These are phyloP conservation scores for Trichoderma asperelloides DNA, from an alignment of 495 filamentous ascomycete genomes.

Conservation along the genomic window DNA sequence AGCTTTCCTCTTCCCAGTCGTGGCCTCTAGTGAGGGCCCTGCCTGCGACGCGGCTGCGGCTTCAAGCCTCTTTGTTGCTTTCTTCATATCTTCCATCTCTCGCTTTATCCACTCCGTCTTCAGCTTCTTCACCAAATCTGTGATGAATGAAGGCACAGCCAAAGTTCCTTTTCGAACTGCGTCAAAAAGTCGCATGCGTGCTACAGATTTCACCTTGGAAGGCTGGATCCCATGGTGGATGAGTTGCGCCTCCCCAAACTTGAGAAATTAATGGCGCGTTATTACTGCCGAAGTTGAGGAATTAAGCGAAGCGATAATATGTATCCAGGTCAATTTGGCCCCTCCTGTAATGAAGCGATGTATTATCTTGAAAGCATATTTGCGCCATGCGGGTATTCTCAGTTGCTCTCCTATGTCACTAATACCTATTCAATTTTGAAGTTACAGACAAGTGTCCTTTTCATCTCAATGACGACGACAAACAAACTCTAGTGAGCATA, in stretches of 20 bases:
- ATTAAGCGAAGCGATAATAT: too few species aligned
- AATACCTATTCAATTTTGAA: too few species aligned
- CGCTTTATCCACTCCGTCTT: constrained; percentile 43
- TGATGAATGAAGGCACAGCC: constrained; percentile 32
- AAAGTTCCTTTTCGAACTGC: constrained; percentile 37
- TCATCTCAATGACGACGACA: too few species aligned
- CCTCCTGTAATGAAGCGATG: too few species aligned
- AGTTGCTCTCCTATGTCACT: background rate
- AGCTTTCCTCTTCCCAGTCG: constrained; percentile 25
- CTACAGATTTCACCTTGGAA: constrained; percentile 45
- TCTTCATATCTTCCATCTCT: constrained; percentile 36
- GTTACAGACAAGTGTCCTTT: too few species aligned
- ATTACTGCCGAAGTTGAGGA: too few species aligned
- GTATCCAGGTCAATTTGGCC: too few species aligned
- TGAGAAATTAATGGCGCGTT: too few species aligned
- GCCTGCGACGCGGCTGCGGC: background rate
- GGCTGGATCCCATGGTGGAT: constrained; percentile 47
- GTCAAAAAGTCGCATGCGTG: constrained; percentile 47
- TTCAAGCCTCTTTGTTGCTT: background rate
- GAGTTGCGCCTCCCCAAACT: constrained; percentile 40
- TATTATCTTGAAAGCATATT: background rate
- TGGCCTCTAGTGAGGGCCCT: constrained; percentile 17
- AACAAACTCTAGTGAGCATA: too few species aligned
- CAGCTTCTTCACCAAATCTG: constrained; percentile 39
- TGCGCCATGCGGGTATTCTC: background rate